Percentiles rank a stretch among this genome's conserved stretches.
phyloP scores from a whole-genome alignment of 768 basidiomycete genomes.

The Melanogaster broomeanus region DNA sequence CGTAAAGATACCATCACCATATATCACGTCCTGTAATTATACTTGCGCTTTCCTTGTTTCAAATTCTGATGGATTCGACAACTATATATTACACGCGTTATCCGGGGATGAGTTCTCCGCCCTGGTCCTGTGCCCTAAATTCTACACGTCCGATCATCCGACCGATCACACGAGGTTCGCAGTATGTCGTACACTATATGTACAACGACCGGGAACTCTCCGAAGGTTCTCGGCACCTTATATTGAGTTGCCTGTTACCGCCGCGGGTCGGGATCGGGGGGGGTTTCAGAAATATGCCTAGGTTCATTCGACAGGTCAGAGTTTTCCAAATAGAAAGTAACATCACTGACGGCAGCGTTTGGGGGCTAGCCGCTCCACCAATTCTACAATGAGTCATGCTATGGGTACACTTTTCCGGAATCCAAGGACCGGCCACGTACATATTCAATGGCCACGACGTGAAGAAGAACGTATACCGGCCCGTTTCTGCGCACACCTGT shows the following conservation, averaged over 20 bases:
- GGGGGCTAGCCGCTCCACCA: slow-evolving; percentile 72
- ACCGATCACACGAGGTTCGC: too few relatives aligned
- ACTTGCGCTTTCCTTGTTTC: slow-evolving; percentile 6
- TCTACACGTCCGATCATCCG: too few relatives aligned
- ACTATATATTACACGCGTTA: neutral
- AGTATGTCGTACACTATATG: too few relatives aligned
- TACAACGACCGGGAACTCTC: too few relatives aligned
- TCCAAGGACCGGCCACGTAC: slow-evolving; percentile 38
- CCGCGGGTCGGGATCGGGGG: too few relatives aligned
- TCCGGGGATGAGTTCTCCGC: neutral
- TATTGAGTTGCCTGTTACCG: too few relatives aligned
- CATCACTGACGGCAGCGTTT: slow-evolving; percentile 62
- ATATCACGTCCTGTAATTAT: slow-evolving; percentile 30
- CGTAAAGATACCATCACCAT: slow-evolving; percentile 21
- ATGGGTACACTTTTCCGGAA: slow-evolving; percentile 1
- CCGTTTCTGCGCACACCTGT: slow-evolving; percentile 53
- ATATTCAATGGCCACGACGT: slow-evolving; percentile 75
- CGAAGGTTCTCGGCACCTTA: too few relatives aligned
- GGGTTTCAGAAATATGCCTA: slow-evolving; percentile 34
- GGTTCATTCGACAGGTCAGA: slow-evolving; percentile 5
- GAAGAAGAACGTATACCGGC: slow-evolving; percentile 75
- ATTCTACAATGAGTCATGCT: slow-evolving; percentile 37
- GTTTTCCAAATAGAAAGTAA: neutral
- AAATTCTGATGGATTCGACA: neutral
- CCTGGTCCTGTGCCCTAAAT: neutral